Evolutionary conservation across 2,329 filamentous ascomycete species (phyloP).

Genomic region (Huntiella omanensis): DNA sequence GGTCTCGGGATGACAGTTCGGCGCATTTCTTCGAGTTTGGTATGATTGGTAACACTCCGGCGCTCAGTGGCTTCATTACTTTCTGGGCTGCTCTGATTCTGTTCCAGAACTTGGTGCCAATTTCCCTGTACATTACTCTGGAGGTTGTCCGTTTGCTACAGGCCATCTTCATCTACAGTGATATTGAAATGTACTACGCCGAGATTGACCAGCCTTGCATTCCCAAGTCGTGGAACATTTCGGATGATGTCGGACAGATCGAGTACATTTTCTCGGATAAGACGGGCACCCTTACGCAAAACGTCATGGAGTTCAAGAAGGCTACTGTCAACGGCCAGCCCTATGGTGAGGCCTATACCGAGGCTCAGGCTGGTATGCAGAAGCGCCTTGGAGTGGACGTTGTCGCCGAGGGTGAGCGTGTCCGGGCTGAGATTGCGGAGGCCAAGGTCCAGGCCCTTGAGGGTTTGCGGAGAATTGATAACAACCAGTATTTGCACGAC

Average conservation of each 20-base stretch:
- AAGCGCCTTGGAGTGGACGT: constrained; percentile 76
- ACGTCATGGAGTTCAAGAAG: constrained; percentile 99
- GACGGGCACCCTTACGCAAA: constrained; percentile 92
- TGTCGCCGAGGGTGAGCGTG: constrained; percentile 56
- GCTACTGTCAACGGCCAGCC: constrained; percentile 88
- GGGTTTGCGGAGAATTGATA: constrained; percentile 54
- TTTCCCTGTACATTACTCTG: constrained; percentile 91
- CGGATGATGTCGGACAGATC: constrained; percentile 91
- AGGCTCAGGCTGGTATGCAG: constrained; percentile 91
- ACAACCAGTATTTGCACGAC: constrained; percentile 82
- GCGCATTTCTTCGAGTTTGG: constrained; percentile 70
- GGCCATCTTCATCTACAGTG: constrained; percentile 94
- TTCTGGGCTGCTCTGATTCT: constrained; percentile 91
- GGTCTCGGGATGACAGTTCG: constrained; percentile 57
- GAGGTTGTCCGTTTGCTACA: constrained; percentile 89
- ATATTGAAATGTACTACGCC: constrained; percentile 93
- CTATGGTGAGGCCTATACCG: constrained; percentile 94
- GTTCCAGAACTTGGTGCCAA: constrained; percentile 97
- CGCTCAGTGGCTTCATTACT: constrained; percentile 78
- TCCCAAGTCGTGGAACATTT: constrained; percentile 98
- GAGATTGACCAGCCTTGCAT: constrained; percentile 85
- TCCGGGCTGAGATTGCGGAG: constrained; percentile 57
- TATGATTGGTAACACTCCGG: constrained; percentile 55
- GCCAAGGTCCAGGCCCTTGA: constrained; percentile 57
- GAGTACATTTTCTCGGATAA: constrained; percentile 99